A percentile compares a stretch with the other conserved stretches of the same genome.
Conservation (phyloP, 2,329 filamentous ascomycete genomes). For the Cercospora zeae-maydis region DNA sequence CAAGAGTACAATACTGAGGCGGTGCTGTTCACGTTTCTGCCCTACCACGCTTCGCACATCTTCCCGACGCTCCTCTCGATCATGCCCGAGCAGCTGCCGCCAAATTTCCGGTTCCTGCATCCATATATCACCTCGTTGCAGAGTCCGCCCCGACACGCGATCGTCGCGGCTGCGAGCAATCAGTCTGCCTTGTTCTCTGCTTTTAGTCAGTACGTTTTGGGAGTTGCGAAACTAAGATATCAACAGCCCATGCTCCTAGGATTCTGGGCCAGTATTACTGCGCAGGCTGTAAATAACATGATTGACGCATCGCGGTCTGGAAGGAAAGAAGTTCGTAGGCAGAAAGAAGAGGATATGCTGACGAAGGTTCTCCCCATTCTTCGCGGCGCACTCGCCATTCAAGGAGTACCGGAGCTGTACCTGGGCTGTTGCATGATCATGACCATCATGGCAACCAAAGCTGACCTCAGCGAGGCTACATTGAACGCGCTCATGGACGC, state of each 20-base stretch:
- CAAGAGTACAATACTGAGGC: constrained; percentile 84
- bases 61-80: constrained; percentile 87
- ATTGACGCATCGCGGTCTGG: constrained; percentile 75
- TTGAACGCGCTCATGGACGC: constrained; percentile 90
- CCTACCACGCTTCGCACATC: constrained; percentile 81
- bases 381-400: constrained; percentile 72
- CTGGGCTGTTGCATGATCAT: constrained; percentile 90
- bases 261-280: constrained; percentile 87
- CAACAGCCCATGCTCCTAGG: constrained; percentile 75
- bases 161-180: constrained; percentile 79
- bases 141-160: constrained; percentile 70
- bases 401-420: constrained; percentile 72
- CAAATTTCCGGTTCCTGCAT: constrained; percentile 75
- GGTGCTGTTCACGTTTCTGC: constrained; percentile 80
- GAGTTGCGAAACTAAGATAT: constrained; percentile 66
- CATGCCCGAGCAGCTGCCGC: constrained; percentile 68
- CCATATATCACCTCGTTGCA: constrained; percentile 79
- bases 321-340: constrained; percentile 68
- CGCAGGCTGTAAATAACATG: constrained; percentile 79
- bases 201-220: constrained; percentile 75
- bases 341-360: constrained; percentile 75
- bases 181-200: constrained; percentile 71
- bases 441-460: constrained; percentile 79
- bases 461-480: constrained; percentile 70
- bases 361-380: constrained; percentile 66